Conservation (phyloP, 768 basidiomycete genomes). For the Lactarius hatsudake region DNA sequence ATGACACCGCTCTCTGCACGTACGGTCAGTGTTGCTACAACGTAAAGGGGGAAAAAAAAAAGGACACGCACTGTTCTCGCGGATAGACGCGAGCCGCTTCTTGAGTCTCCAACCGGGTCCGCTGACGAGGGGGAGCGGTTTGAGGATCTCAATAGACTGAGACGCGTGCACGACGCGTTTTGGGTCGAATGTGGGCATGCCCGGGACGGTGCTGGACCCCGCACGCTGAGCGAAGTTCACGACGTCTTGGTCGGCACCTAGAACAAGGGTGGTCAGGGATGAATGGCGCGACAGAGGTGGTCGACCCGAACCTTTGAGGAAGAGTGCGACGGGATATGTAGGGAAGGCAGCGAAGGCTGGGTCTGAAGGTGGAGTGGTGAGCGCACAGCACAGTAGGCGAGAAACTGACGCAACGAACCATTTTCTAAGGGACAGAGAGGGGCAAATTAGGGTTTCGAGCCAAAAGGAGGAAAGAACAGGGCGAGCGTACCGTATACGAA, state of each 20-base stretch:
- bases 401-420: slow-evolving; percentile 22
- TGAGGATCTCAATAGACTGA: slow-evolving; percentile 77
- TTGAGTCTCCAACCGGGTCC: slow-evolving; percentile 79
- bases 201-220: slow-evolving; percentile 45
- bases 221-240: slow-evolving; percentile 58
- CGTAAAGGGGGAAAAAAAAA: not conserved
- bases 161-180: slow-evolving; percentile 70
- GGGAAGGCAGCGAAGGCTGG: slow-evolving; percentile 73
- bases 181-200: slow-evolving; percentile 68
- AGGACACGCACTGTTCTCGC: slow-evolving; percentile 70
- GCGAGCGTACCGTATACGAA: slow-evolving; percentile 63
- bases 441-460: not conserved
- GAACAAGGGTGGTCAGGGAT: not conserved
- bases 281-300: not conserved
- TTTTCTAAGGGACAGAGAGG: slow-evolving; percentile 30
- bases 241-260: slow-evolving; percentile 61
- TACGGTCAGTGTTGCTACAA: not conserved
- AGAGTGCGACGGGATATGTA: slow-evolving; percentile 80
- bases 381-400: not conserved
- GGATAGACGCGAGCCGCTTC: slow-evolving; percentile 61
- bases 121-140: slow-evolving; percentile 70
- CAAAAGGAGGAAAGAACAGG: not conserved
- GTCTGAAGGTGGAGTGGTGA: slow-evolving; percentile 39
- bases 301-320: slow-evolving; percentile 53
- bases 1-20: slow-evolving; percentile 70